Base-by-base conservation (phyloP, 352 stramenopile species). In the Aphanomyces stellatus region DNA sequence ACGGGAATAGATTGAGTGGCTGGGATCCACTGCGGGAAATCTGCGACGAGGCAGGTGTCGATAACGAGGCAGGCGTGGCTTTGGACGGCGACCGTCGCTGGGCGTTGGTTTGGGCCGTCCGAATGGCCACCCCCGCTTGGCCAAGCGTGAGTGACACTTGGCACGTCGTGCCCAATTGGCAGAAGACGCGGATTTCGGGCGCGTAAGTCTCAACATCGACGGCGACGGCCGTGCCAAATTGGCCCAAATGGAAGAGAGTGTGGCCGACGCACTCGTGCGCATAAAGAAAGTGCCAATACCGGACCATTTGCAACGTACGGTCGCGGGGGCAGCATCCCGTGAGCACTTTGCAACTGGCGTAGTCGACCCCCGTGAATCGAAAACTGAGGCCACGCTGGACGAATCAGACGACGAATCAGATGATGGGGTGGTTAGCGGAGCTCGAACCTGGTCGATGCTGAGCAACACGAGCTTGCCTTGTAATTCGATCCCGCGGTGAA, bases 311-410 rank as follows among this genome's bases (percentile, higher is more conserved):
- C n/a, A 64, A 17, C 37, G 55, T 64, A 1, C 55, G 55, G 10
- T 6, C 19, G 34, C 55, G 55, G 3, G 55, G 55, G 17, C 55
- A 64, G 22, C 55, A 64, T 10, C 55, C 55, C 4, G 55, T 51
- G 22, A 37, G 51, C n/a, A 37, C 55, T 37, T 13, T 37, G 22
- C 34, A 43, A 10, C 33, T 22, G 24, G 15, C 22, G 30, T 37
- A 64, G 55, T 64, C 55, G 55, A 34, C 43, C 10, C n/a, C 55
- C 22, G 35, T 51, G 35, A 64, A 64, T 3, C 55, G 55, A 51
- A 64, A 64, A 8, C 28, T 48, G 11, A 64, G 37, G 6, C 55
- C 55, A 19, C 19, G 25, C 55, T 64, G 43, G 5, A 59, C 15
- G 6, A 43, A 0, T 41, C 13, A 8, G 37, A 17, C 17, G 8